Evolutionary conservation across 2,329 filamentous ascomycete species (phyloP).

Genomic region (Colletotrichum somersetense): DNA sequence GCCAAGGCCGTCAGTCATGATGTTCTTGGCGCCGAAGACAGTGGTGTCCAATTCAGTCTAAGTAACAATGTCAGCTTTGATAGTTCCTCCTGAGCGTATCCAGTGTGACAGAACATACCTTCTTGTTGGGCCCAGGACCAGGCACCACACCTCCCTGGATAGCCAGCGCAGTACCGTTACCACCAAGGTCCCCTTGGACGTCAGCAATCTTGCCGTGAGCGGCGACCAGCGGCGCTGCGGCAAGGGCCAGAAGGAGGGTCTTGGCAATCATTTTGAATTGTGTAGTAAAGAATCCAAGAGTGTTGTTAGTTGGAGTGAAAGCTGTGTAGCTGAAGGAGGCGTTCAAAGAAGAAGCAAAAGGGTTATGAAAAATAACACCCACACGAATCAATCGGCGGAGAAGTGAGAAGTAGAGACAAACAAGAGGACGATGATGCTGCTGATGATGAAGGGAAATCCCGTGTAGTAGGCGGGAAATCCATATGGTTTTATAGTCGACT

Average conservation of each 20-base stretch:
- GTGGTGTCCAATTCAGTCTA: slow-evolving; percentile 60
- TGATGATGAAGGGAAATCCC: neutral
- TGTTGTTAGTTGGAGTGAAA: no score
- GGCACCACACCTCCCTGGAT: slow-evolving; percentile 56
- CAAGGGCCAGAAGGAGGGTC: slow-evolving; percentile 44
- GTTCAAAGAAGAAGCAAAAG: neutral
- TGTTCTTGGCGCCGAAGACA: slow-evolving; percentile 54
- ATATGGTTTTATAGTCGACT: slow-evolving; percentile 18
- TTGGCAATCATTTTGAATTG: slow-evolving; percentile 42
- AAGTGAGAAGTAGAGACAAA: slow-evolving; percentile 9
- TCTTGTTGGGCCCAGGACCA: slow-evolving; percentile 54
- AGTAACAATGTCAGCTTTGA: neutral
- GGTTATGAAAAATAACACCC: neutral
- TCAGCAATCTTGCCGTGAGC: slow-evolving; percentile 48
- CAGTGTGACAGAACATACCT: slow-evolving; percentile 37
- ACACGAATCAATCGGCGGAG: slow-evolving; percentile 39
- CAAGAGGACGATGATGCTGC: slow-evolving; percentile 9
- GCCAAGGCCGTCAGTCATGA: slow-evolving; percentile 55
- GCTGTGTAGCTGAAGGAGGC: neutral
- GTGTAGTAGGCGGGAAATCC: neutral
- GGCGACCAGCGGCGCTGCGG: slow-evolving; percentile 47
- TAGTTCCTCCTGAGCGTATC: neutral
- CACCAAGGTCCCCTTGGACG: slow-evolving; percentile 50
- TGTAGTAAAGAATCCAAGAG: no score
- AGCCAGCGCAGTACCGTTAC: slow-evolving; percentile 55